Evolutionary conservation across 2,329 filamentous ascomycete genomes (phyloP), one percentile per base, ranked within the genome.

Genomic region (Ophiostoma sp.): DNA sequence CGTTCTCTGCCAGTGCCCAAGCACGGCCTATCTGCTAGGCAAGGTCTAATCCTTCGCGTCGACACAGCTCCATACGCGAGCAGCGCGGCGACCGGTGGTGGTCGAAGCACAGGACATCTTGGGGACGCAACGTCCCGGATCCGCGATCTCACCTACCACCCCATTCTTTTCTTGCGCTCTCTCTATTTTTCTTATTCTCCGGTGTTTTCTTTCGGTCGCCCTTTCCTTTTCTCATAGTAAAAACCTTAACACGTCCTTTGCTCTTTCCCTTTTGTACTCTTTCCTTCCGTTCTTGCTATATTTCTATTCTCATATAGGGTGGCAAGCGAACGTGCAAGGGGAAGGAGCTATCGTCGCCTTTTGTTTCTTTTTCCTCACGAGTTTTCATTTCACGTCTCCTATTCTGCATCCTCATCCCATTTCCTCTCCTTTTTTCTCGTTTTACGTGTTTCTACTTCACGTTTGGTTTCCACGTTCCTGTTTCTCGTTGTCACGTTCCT

Each of bases 331-430:
- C 8, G 66, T 28, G 48, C 50, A 59, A 59, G 66, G 22, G 42
- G 68, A 70, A 70, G 68, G 50, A 70, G 31, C 68, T 59, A 57
- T 59, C 52, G 48, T 57, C 50, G n/a, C 50, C 7, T 59, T n/a
- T 59, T 25, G 33, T 59, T 70, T 33, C 33, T 59, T 57, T 59
- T 69, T 59, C 33, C 50, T 59, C 50, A 39, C 68, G 36, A 57
- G 17, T 33, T 57, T 71, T 63, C 69, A 33, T 71, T 50, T 71
- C 33, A 22, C 55, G 36, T 71, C 69, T 61, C 39, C 36, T 45
- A 25, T 61, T 63, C 19, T 48, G 22, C 15, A 11, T 50, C 9
- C 42, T 28, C 7, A 15, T 69, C 48, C 48, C 22, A 9, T 28
- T 28, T 31, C 22, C 11, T 11, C 9, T 39, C 36, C 22, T 45